Conservation (phyloP, 768 basidiomycete genomes). For the Calvatia gigantea region DNA sequence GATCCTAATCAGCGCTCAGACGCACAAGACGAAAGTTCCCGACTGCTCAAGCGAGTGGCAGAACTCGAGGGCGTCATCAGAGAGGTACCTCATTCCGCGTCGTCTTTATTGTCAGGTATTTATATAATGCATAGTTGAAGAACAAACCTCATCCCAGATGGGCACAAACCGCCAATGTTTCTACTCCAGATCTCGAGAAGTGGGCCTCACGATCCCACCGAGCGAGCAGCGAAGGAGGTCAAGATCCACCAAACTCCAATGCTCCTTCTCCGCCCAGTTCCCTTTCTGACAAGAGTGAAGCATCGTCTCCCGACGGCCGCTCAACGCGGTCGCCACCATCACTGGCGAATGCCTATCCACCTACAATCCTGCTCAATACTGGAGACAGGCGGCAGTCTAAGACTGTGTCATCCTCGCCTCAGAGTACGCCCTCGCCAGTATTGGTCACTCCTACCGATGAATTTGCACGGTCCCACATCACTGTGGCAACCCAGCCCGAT, state of each 20-base stretch:
- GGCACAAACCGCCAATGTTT: slow-evolving; percentile 39
- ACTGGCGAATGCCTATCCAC: slow-evolving; percentile 18
- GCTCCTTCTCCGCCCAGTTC: slow-evolving; percentile 28
- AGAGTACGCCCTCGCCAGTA: slow-evolving; percentile 36
- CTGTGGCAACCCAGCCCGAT: slow-evolving; percentile 22
- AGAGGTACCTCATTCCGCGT: slow-evolving; percentile 43
- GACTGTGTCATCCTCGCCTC: slow-evolving; percentile 26
- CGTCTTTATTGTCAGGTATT: slow-evolving; percentile 32
- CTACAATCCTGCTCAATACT: slow-evolving; percentile 19
- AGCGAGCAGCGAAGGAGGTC: slow-evolving; percentile 16
- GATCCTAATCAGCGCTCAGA: slow-evolving; percentile 59
- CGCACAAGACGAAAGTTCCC: slow-evolving; percentile 57
- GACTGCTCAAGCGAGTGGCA: slow-evolving; percentile 70
- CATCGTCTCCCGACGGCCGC: slow-evolving; percentile 11
- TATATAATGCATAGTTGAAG: slow-evolving; percentile 45
- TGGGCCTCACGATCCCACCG: slow-evolving; percentile 22
- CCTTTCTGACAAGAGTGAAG: slow-evolving; percentile 27
- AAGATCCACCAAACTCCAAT: slow-evolving; percentile 18
- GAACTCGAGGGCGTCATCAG: slow-evolving; percentile 83
- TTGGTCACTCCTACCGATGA: slow-evolving; percentile 46
- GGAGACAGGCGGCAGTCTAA: slow-evolving; percentile 27
- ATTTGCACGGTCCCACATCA: slow-evolving; percentile 28
- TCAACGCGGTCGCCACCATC: slow-evolving; percentile 16
- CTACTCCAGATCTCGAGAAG: slow-evolving; percentile 29
- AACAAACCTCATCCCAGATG: slow-evolving; percentile 72